Percentiles rank a stretch among this genome's conserved stretches.
Conservation (phyloP, 768 basidiomycete species). For the Termitomyces sp. region DNA sequence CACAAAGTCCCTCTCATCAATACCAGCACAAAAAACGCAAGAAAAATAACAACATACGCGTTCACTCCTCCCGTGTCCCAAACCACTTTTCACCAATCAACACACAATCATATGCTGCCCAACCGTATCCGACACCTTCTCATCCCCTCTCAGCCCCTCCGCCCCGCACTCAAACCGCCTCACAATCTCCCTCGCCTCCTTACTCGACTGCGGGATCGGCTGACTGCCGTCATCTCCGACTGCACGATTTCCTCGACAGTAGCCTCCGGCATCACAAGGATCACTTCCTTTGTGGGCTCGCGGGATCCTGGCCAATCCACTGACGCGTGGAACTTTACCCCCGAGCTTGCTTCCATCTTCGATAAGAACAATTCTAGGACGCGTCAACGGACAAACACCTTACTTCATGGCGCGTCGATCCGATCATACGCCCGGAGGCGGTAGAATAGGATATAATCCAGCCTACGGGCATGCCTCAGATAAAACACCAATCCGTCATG, state of each 20-base stretch:
- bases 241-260: conserved; percentile 42
- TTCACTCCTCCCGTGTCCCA: conserved; percentile 77
- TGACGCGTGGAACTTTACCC: conserved; percentile 73
- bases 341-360: conserved; percentile 66
- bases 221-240: conserved; percentile 42
- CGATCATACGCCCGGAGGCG: conserved; percentile 89
- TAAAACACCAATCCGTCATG: background rate
- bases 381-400: conserved; percentile 11
- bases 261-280: conserved; percentile 50
- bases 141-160: conserved; percentile 45
- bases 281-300: conserved; percentile 42
- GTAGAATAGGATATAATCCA: conserved; percentile 86
- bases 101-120: conserved; percentile 70
- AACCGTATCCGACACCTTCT: conserved; percentile 68
- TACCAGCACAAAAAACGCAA: conserved; percentile 27
- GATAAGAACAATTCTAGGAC: conserved; percentile 40
- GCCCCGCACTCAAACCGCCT: conserved; percentile 65
- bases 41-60: conserved; percentile 38
- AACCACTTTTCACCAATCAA: conserved; percentile 80
- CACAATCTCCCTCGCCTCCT: conserved; percentile 39
- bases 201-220: conserved; percentile 55
- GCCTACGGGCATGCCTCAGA: conserved; percentile 29
- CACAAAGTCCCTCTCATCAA: conserved; percentile 70
- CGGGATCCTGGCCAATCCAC: conserved; percentile 54
- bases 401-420: conserved; percentile 71